phyloP scores from a whole-genome alignment of 2,329 filamentous ascomycete genomes.

The Tolypocladium inflatum region DNA sequence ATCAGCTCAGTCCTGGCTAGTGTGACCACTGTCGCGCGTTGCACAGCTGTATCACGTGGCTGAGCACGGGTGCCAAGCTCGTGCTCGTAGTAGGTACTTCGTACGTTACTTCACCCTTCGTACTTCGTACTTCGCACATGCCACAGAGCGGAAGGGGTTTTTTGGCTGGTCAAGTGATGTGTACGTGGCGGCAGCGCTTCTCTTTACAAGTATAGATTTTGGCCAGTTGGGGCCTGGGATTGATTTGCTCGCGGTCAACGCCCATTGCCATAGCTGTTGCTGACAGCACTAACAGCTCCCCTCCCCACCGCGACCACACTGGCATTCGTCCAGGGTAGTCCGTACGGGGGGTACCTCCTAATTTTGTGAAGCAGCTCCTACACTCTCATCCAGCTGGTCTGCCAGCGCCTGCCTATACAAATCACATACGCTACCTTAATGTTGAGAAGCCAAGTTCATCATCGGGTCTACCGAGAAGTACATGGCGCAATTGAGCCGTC shows the following conservation, averaged over 20 bases:
- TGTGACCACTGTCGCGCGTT: no score
- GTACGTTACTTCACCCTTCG: not conserved
- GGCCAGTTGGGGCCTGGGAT: not conserved
- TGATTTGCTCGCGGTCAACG: not conserved
- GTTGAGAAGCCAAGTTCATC: not conserved
- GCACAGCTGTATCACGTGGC: not conserved
- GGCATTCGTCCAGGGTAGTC: not conserved
- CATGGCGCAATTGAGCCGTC: not conserved
- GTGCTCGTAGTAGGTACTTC: no score
- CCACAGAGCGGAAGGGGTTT: not conserved
- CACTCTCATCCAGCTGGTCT: not conserved
- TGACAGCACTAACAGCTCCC: not conserved
- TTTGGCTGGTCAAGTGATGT: not conserved
- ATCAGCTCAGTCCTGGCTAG: not conserved
- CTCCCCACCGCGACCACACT: not conserved
- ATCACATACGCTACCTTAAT: not conserved
- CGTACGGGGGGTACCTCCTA: not conserved
- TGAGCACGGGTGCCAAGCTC: no score
- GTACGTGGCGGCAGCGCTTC: not conserved
- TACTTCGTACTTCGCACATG: not conserved
- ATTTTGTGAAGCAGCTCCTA: not conserved
- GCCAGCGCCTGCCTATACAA: not conserved
- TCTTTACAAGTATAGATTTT: not conserved
- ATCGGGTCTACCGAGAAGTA: not conserved
- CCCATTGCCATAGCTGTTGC: no score